A percentile compares a stretch with the other conserved stretches of the same genome.
These are phyloP conservation scores for Penicillium arizonense DNA, from an alignment of 495 filamentous ascomycete species.

Conservation along the genomic window DNA sequence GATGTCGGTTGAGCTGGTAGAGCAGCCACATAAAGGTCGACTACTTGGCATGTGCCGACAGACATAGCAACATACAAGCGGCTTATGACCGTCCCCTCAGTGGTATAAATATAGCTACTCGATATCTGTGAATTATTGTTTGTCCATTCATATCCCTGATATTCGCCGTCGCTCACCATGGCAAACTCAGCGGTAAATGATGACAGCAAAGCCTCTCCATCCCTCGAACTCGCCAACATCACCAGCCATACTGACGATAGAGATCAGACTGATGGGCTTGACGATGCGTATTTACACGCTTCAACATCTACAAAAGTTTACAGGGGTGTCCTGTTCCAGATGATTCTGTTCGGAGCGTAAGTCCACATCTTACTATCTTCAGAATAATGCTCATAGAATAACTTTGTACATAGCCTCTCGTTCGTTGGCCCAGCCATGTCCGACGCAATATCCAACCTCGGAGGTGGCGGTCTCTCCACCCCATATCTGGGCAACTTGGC, in stretches of 20 bases:
- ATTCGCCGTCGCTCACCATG: background rate
- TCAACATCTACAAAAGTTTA: background rate
- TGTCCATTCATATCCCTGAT: background rate
- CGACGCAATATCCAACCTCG: constrained; percentile 1
- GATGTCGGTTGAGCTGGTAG: background rate
- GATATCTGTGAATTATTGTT: background rate
- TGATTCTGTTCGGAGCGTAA: background rate
- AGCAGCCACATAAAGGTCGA: background rate
- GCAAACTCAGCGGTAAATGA: background rate
- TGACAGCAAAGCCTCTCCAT: background rate
- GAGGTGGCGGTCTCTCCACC: background rate
- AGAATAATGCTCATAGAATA: background rate
- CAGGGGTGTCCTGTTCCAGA: background rate
- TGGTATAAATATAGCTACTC: background rate
- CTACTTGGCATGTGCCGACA: background rate
- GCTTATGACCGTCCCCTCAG: background rate
- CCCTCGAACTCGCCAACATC: background rate
- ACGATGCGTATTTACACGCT: background rate
- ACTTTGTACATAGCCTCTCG: background rate
- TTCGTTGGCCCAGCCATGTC: constrained; percentile 1
- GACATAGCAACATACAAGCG: background rate
- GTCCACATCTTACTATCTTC: background rate
- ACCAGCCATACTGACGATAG: background rate
- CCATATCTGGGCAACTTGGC: background rate
- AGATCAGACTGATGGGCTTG: background rate